A percentile compares a stretch with the other conserved stretches of the same genome.
These are phyloP conservation scores for Flaveria linearis DNA, from an alignment of 129 eudicot genomes.

Conservation along the genomic window DNA sequence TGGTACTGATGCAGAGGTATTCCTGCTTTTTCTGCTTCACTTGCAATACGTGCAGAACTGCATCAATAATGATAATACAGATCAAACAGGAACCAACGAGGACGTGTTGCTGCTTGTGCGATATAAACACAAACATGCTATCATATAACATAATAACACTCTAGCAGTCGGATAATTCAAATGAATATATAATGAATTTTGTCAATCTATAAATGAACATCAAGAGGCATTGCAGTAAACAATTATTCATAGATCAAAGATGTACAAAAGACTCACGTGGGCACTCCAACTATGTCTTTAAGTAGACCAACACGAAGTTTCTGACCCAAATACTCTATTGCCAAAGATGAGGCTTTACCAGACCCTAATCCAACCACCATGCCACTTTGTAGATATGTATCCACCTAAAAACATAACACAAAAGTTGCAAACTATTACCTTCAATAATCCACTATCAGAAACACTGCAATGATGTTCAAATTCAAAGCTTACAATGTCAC, in stretches of 20 bases:
- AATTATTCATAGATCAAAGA: background rate
- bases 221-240: conserved; percentile 1
- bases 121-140: background rate
- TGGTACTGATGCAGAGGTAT: conserved; percentile 53
- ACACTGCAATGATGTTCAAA: background rate
- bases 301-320: conserved; percentile 55
- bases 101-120: background rate
- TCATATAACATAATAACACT: background rate
- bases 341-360: conserved; percentile 54
- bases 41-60: conserved; percentile 62
- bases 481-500: conserved; percentile 2
- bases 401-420: conserved; percentile 45
- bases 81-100: background rate
- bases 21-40: conserved; percentile 70
- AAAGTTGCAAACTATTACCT: conserved; percentile 7
- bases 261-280: conserved; percentile 50
- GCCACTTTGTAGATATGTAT: conserved; percentile 58
- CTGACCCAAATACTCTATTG: conserved; percentile 60
- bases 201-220: background rate
- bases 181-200: background rate
- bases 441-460: conserved; percentile 1
- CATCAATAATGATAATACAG: conserved; percentile 21
- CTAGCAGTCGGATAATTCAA: background rate
- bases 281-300: conserved; percentile 57
- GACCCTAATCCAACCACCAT: conserved; percentile 71